Conservation (phyloP, 75 land plant species). For the Pseudotsuga menziesii region DNA sequence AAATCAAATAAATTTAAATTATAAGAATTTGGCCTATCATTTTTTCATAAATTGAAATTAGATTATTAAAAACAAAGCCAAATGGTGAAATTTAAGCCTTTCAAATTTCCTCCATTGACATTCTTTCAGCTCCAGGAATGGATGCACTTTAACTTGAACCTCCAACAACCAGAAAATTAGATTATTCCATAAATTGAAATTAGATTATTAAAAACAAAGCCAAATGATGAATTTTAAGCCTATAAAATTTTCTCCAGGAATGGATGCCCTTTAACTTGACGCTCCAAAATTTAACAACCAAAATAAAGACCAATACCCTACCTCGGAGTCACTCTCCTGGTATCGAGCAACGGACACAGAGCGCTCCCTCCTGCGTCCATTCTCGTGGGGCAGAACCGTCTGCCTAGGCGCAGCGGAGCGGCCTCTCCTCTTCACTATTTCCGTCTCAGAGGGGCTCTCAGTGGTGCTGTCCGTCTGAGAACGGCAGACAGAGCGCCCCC, state of each 20-base stretch:
- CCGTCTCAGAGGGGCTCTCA: background rate
- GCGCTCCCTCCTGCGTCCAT: conserved; percentile 15
- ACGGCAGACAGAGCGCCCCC: conserved; percentile 8
- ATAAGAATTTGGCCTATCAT: no score
- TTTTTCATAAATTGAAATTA: no score
- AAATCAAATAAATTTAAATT: no score
- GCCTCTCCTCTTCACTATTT: conserved; percentile 13
- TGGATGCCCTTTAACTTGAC: background rate
- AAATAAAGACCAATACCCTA: background rate
- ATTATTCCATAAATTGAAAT: no score
- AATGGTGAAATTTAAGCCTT: background rate
- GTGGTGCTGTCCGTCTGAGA: background rate
- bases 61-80: background rate
- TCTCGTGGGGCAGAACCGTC: background rate
- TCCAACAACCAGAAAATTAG: no score
- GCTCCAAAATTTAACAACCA: no score
- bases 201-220: no score
- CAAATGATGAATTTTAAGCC: background rate
- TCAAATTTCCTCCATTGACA: background rate
- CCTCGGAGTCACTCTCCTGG: conserved; percentile 14
- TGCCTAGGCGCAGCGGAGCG: conserved; percentile 9
- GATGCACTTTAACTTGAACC: background rate
- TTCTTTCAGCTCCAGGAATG: background rate
- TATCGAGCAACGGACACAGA: conserved; percentile 21
- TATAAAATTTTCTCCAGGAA: background rate